Percentiles rank a stretch among this genome's conserved stretches.
Conservation (phyloP, 139 green algal species). For the Volvox africanus region DNA sequence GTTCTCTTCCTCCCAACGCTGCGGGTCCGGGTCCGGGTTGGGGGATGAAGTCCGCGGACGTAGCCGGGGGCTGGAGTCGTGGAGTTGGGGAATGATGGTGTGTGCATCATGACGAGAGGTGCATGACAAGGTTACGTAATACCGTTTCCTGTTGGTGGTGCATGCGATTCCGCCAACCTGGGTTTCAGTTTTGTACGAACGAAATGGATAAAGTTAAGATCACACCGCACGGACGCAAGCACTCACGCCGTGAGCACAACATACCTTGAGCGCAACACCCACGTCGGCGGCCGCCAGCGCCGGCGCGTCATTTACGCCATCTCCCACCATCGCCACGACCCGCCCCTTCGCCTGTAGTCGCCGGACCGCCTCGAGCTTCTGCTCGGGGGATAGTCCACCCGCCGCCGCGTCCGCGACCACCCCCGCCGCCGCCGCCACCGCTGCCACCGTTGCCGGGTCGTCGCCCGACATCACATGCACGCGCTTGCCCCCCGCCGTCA, state of each 20-base stretch:
- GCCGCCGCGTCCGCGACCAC: conserved; percentile 39
- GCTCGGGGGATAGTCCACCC: conserved; percentile 65
- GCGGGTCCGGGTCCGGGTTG: no score
- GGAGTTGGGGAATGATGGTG: no score
- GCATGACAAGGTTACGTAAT: no score
- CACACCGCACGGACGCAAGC: no score
- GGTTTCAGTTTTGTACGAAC: no score
- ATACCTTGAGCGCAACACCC: conserved; percentile 91
- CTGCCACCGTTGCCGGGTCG: conserved; percentile 65
- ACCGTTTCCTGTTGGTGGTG: no score
- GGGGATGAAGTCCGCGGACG: no score
- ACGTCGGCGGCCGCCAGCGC: conserved; percentile 99
- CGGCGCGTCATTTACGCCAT: conserved; percentile 99
- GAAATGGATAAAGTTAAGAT: no score
- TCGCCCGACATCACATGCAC: conserved; percentile 87
- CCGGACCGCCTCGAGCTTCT: conserved; percentile 69
- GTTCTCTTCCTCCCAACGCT: no score
- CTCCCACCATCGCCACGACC: conserved; percentile 96
- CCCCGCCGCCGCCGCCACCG: conserved; percentile 71
- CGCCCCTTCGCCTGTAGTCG: conserved; percentile 78
- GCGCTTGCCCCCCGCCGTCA: conserved; percentile 73
- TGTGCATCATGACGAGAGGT: no score
- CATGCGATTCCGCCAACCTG: no score
- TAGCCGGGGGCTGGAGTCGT: no score
- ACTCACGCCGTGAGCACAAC: not conserved